Percentiles rank a stretch among this genome's conserved stretches.
Evolutionary conservation across 345 rosid species (phyloP).

Genomic region (Laguncularia racemosa): DNA sequence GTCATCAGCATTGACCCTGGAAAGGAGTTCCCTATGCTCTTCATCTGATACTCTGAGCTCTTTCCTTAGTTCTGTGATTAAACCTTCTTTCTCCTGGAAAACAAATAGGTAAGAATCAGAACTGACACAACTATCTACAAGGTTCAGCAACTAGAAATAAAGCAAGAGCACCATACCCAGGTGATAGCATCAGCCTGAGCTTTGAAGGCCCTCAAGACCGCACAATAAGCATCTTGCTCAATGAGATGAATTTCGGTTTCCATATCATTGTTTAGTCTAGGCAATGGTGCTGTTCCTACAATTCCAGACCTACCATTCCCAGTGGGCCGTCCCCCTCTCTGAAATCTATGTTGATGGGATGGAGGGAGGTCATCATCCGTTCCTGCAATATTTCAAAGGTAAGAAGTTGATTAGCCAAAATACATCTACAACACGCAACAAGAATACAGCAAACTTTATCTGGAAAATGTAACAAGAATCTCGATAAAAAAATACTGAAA

Average conservation of each 20-base stretch:
- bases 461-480: too few species aligned
- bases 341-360: conserved; percentile 82
- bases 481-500: too few species aligned
- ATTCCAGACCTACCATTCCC: conserved; percentile 84
- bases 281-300: conserved; percentile 45
- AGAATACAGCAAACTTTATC: too few species aligned
- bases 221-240: conserved; percentile 89
- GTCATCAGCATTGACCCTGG: conserved; percentile 87
- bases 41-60: conserved; percentile 96
- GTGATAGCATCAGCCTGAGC: conserved; percentile 98
- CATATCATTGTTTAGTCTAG: conserved; percentile 76
- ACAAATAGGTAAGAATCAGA: conserved; percentile 7
- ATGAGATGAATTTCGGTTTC: conserved; percentile 85
- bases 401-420: background rate
- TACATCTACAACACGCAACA: too few species aligned
- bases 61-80: conserved; percentile 92
- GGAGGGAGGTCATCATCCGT: conserved; percentile 99
- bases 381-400: conserved; percentile 41
- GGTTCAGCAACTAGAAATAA: background rate
- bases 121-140: background rate
- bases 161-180: conserved; percentile 51
- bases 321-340: conserved; percentile 54
- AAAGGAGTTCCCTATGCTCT: conserved; percentile 81
- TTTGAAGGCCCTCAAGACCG: conserved; percentile 89
- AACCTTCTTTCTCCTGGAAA: conserved; percentile 83